Percentiles rank a stretch among this genome's conserved stretches.
phyloP scores from a whole-genome alignment of 2,329 filamentous ascomycete species.

The Microdochium paspali region DNA sequence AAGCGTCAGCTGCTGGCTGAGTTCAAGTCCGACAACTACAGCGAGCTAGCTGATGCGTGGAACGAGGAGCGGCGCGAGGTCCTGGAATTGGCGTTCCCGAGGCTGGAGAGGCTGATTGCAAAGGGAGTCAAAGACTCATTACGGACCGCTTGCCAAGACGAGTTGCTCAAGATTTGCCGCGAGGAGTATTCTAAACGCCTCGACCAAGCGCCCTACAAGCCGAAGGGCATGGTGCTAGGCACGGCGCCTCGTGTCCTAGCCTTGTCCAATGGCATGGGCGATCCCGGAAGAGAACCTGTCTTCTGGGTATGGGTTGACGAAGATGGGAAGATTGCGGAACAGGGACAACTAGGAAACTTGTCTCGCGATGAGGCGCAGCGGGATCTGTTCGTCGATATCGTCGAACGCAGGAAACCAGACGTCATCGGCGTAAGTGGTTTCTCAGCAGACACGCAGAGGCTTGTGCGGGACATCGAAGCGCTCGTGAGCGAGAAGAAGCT shows the following conservation, averaged over 20 bases:
- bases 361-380: slow-evolving; percentile 57
- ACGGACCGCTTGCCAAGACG: slow-evolving; percentile 87
- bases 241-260: slow-evolving; percentile 81
- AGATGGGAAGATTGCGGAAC: slow-evolving; percentile 79
- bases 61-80: slow-evolving; percentile 81
- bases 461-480: slow-evolving; percentile 72
- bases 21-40: slow-evolving; percentile 92
- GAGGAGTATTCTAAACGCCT: slow-evolving; percentile 84
- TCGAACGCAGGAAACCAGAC: slow-evolving; percentile 75
- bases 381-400: slow-evolving; percentile 66
- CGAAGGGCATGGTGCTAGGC: slow-evolving; percentile 82
- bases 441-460: slow-evolving; percentile 74
- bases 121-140: slow-evolving; percentile 93
- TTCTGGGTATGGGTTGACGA: slow-evolving; percentile 93
- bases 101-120: slow-evolving; percentile 74
- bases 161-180: slow-evolving; percentile 77
- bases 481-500: slow-evolving; percentile 72
- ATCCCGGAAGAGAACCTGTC: slow-evolving; percentile 64
- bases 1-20: slow-evolving; percentile 67
- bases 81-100: slow-evolving; percentile 69
- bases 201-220: slow-evolving; percentile 93
- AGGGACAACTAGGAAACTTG: slow-evolving; percentile 78
- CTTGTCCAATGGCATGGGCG: slow-evolving; percentile 76
- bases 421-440: slow-evolving; percentile 85
- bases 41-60: slow-evolving; percentile 91